Evolutionary conservation across 129 eudicot genomes (phyloP).

Genomic region (Arctium lappa): DNA sequence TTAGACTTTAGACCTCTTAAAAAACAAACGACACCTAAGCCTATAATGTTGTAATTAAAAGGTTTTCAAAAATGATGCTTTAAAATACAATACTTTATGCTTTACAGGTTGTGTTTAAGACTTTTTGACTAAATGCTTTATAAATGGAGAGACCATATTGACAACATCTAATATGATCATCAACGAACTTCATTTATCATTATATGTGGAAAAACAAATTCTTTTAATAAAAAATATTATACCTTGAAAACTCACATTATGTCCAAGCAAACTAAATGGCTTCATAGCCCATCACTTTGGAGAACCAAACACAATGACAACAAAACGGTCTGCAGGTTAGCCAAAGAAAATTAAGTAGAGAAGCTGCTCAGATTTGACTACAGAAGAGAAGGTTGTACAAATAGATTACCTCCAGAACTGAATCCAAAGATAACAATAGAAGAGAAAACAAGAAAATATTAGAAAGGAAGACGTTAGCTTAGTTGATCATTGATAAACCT

Average conservation of each 20-base stretch:
- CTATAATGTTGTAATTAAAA: background rate
- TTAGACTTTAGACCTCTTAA: too few relatives aligned
- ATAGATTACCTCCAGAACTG: background rate
- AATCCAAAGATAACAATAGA: background rate
- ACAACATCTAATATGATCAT: background rate
- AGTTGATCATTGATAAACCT: constrained; percentile 41
- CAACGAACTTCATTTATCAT: background rate
- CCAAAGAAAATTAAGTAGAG: background rate
- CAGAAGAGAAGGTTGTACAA: background rate
- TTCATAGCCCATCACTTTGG: constrained; percentile 10
- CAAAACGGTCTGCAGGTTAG: background rate
- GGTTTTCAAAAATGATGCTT: too few relatives aligned
- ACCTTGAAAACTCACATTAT: constrained; percentile 45
- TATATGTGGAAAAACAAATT: background rate
- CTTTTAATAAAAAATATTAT: constrained; percentile 4
- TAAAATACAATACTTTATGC: too few relatives aligned
- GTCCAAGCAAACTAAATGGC: too few relatives aligned
- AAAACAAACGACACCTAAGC: too few relatives aligned
- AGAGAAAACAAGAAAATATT: background rate
- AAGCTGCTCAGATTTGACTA: constrained; percentile 73
- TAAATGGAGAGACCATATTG: too few relatives aligned
- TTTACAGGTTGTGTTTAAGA: too few relatives aligned
- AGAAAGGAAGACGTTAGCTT: background rate
- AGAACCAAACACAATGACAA: constrained; percentile 14
- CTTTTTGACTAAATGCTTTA: background rate